phyloP scores from a whole-genome alignment of 148 eudicot species.

The Chenopodium berlandieri region DNA sequence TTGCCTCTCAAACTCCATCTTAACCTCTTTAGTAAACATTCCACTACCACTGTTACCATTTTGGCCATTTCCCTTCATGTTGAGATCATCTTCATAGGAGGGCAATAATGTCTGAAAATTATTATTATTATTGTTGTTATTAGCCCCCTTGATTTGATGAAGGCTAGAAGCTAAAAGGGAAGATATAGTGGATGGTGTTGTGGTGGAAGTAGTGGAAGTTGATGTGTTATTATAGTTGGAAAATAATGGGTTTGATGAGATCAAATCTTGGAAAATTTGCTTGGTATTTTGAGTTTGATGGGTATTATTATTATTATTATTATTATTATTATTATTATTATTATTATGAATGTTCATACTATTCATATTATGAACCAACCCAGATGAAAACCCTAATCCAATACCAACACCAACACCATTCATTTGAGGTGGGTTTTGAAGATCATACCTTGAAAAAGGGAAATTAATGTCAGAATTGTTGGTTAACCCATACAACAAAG shows the following conservation, averaged over 20 bases:
- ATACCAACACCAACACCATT: constrained; percentile 20
- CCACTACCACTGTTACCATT: background rate
- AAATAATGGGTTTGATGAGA: constrained; percentile 30
- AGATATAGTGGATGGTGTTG: constrained; percentile 35
- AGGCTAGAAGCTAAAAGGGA: constrained; percentile 37
- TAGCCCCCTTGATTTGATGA: constrained; percentile 19
- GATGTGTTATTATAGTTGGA: constrained; percentile 36
- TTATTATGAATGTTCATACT: constrained; percentile 1
- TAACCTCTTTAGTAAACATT: constrained; percentile 33
- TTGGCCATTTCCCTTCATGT: constrained; percentile 22
- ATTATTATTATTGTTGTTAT: constrained; percentile 28
- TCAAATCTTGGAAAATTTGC: constrained; percentile 37
- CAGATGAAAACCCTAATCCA: constrained; percentile 53
- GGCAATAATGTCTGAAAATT: constrained; percentile 41
- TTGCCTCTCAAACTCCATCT: constrained; percentile 39
- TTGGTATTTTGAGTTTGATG: constrained; percentile 3
- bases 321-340: background rate
- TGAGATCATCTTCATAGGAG: constrained; percentile 40
- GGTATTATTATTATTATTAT: background rate
- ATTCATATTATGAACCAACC: constrained; percentile 19
- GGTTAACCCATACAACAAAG: constrained; percentile 37
- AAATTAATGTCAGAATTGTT: constrained; percentile 34
- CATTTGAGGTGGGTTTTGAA: constrained; percentile 36
- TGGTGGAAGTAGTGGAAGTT: constrained; percentile 19
- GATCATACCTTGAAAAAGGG: constrained; percentile 47